phyloP scores from a whole-genome alignment of 2,329 filamentous ascomycete genomes.

The Coccinonectria pachysandricola region DNA sequence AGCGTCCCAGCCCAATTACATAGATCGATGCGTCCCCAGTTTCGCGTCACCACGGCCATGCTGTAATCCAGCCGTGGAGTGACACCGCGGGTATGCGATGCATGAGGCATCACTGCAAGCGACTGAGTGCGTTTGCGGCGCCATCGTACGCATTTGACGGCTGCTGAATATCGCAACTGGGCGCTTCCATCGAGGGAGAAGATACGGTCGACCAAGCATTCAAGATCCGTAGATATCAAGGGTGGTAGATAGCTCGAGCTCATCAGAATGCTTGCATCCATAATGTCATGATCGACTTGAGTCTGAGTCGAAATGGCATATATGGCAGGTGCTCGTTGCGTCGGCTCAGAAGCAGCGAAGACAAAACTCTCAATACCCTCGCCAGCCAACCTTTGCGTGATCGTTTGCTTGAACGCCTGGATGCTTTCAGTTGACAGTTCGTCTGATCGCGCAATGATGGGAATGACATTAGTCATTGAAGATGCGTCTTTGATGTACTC shows the following conservation, averaged over 20 bases:
- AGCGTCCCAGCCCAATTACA: slow-evolving; percentile 28
- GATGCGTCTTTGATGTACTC: slow-evolving; percentile 62
- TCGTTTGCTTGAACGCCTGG: slow-evolving; percentile 47
- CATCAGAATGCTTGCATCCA: slow-evolving; percentile 93
- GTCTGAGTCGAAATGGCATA: slow-evolving; percentile 71
- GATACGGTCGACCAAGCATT: slow-evolving; percentile 56
- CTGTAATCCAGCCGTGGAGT: too few relatives aligned
- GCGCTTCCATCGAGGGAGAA: slow-evolving; percentile 70
- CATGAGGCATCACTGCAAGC: too few relatives aligned
- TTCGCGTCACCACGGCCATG: too few relatives aligned
- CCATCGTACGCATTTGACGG: slow-evolving; percentile 72
- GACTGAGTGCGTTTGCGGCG: slow-evolving; percentile 29
- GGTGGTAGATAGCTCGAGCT: slow-evolving; percentile 81
- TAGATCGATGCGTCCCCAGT: slow-evolving; percentile 24
- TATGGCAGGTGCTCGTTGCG: slow-evolving; percentile 32
- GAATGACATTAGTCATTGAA: slow-evolving; percentile 71
- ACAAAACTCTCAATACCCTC: slow-evolving; percentile 55
- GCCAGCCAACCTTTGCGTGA: slow-evolving; percentile 45
- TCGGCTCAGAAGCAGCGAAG: slow-evolving; percentile 37
- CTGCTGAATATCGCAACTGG: slow-evolving; percentile 73
- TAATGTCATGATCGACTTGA: slow-evolving; percentile 63
- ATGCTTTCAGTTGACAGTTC: slow-evolving; percentile 46
- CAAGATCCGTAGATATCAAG: slow-evolving; percentile 64
- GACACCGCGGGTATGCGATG: too few relatives aligned
- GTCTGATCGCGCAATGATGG: slow-evolving; percentile 71